phyloP scores from a whole-genome alignment of 441 rosid genomes.

The Metrosideros polymorpha region DNA sequence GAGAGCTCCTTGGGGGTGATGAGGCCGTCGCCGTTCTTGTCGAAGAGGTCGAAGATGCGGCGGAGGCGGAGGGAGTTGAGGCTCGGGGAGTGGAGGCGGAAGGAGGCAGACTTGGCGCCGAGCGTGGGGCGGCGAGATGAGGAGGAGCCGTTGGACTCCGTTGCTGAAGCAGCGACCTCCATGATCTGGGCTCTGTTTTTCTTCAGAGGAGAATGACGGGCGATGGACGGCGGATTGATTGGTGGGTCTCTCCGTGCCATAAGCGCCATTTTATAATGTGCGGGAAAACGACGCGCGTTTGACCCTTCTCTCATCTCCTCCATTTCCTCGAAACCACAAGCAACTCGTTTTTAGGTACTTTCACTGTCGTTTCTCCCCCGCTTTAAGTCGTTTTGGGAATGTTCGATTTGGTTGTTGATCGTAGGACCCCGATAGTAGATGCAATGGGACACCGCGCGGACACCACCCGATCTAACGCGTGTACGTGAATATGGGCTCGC shows the following conservation, averaged over 20 bases:
- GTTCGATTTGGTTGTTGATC: neutral
- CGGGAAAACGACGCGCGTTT: neutral
- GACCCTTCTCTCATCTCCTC: neutral
- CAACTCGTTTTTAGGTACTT: neutral
- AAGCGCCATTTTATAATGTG: fast-evolving
- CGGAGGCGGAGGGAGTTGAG: slow-evolving; percentile 84
- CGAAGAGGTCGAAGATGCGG: slow-evolving; percentile 73
- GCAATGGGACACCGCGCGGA: neutral
- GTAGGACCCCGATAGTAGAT: neutral
- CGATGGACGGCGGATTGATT: neutral
- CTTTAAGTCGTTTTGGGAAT: neutral
- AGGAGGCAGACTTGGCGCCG: slow-evolving; percentile 29
- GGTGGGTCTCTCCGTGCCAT: neutral
- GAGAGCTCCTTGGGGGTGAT: slow-evolving; percentile 55
- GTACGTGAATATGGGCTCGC: neutral
- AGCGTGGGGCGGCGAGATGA: neutral
- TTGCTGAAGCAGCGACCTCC: neutral
- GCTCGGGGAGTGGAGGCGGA: slow-evolving; percentile 66
- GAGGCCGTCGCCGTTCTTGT: slow-evolving; percentile 65
- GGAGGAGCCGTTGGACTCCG: neutral
- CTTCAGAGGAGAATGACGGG: neutral
- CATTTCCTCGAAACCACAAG: neutral
- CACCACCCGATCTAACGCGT: neutral
- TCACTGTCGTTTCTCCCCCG: neutral
- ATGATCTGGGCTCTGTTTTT: neutral